Evolutionary conservation across 164 flowering plant genomes (phyloP).

Genomic region (Vitis riparia): DNA sequence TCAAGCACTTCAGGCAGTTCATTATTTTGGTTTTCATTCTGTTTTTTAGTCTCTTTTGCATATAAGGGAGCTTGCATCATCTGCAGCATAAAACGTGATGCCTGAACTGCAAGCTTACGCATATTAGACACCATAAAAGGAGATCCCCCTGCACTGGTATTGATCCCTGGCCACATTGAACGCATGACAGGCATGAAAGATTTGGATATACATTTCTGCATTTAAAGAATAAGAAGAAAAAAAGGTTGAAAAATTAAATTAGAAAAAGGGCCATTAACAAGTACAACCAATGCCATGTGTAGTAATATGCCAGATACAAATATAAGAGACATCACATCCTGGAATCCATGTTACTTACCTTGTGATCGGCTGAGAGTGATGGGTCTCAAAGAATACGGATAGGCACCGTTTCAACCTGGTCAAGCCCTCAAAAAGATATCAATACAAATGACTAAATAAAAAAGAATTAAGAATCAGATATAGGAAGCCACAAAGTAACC

Average conservation of each 20-base stretch:
- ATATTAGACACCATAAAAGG: constrained; percentile 55
- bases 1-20: constrained; percentile 29
- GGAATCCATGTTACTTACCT: constrained; percentile 47
- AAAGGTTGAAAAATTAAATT: no score
- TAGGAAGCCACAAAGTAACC: background rate
- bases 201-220: constrained; percentile 78
- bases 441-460: background rate
- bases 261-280: no score
- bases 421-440: background rate
- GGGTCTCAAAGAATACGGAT: constrained; percentile 95
- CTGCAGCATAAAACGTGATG: constrained; percentile 93
- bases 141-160: constrained; percentile 69
- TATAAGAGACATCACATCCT: no score
- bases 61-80: constrained; percentile 90
- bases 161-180: constrained; percentile 91
- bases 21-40: constrained; percentile 26
- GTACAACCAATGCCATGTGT: no score
- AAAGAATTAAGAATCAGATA: background rate
- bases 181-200: constrained; percentile 85
- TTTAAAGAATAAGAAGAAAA: constrained; percentile 2
- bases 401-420: constrained; percentile 87
- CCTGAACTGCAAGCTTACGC: constrained; percentile 87
- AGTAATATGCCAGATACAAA: no score
- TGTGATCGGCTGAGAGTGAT: constrained; percentile 74
- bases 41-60: constrained; percentile 33